Conservation (phyloP, 352 stramenopile species). For the Globisporangium nunn region DNA sequence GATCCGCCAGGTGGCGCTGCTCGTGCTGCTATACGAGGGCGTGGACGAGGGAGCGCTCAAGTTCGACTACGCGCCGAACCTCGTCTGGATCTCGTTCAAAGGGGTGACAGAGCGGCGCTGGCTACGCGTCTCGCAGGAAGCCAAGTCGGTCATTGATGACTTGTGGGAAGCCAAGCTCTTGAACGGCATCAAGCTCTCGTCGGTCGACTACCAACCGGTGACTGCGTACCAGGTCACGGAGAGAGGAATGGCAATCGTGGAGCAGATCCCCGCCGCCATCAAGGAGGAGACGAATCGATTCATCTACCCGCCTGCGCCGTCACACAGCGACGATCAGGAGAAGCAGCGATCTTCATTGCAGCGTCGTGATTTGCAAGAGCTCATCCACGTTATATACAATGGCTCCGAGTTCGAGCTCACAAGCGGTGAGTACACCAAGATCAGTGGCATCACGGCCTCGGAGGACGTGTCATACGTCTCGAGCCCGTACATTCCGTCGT, state of each 20-base stretch:
- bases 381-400: constrained; percentile 53
- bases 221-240: constrained; percentile 93
- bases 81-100: constrained; percentile 88
- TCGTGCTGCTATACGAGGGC: constrained; percentile 95
- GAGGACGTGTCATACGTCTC: constrained; percentile 98
- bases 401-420: constrained; percentile 67
- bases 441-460: constrained; percentile 92
- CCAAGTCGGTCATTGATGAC: constrained; percentile 94
- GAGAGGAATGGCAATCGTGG: constrained; percentile 81
- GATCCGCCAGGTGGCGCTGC: constrained; percentile 92
- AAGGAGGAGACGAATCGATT: constrained; percentile 56
- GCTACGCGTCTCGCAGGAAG: constrained; percentile 93
- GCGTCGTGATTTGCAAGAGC: constrained; percentile 2
- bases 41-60: constrained; percentile 91
- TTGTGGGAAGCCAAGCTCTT: constrained; percentile 93
- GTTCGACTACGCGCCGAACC: constrained; percentile 95
- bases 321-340: background rate
- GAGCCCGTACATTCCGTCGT: constrained; percentile 94
- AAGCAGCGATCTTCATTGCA: background rate
- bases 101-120: constrained; percentile 67
- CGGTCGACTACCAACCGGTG: constrained; percentile 91
- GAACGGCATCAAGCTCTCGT: constrained; percentile 92
- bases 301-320: constrained; percentile 27
- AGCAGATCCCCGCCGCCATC: constrained; percentile 80
- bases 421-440: constrained; percentile 70